A percentile compares a stretch with the other conserved stretches of the same genome.
Evolutionary conservation across 1,284 basidiomycete genomes (phyloP).

Genomic region (Flammula alnicola): DNA sequence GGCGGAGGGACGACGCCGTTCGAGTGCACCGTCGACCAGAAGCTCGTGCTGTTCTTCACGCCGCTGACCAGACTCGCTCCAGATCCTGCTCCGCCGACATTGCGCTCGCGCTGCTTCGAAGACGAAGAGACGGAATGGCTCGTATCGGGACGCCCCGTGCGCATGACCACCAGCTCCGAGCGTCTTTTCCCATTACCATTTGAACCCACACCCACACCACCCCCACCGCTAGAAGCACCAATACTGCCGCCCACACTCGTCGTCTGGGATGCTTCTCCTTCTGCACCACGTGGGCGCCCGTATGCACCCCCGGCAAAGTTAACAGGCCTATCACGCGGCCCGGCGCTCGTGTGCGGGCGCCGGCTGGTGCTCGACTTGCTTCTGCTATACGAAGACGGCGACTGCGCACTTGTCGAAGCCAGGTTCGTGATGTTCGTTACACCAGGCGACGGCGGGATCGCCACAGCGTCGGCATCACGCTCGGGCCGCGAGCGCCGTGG

Average conservation of each 20-base stretch:
- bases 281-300: slow-evolving; percentile 18
- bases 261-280: slow-evolving; percentile 14
- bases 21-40: slow-evolving; percentile 32
- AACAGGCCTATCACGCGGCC: slow-evolving; percentile 58
- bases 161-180: slow-evolving; percentile 20
- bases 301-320: slow-evolving; percentile 35
- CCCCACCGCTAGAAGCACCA: slow-evolving; percentile 3
- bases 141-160: slow-evolving; percentile 12
- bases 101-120: too few species aligned
- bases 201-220: slow-evolving; percentile 10
- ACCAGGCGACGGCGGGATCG: slow-evolving; percentile 34
- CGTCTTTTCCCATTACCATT: slow-evolving; percentile 19
- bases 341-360: slow-evolving; percentile 47
- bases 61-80: slow-evolving; percentile 16
- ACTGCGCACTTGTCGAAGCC: background rate
- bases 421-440: slow-evolving; percentile 1
- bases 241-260: slow-evolving; percentile 2
- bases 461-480: slow-evolving; percentile 32
- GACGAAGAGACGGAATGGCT: slow-evolving; percentile 10
- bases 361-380: slow-evolving; percentile 4
- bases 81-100: slow-evolving; percentile 8
- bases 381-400: background rate
- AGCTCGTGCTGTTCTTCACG: slow-evolving; percentile 27
- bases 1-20: slow-evolving; percentile 26
- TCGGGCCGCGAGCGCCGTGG: slow-evolving; percentile 52